Evolutionary conservation across 2,329 filamentous ascomycete genomes (phyloP).

Genomic region (Phyllosticta citriasiana): DNA sequence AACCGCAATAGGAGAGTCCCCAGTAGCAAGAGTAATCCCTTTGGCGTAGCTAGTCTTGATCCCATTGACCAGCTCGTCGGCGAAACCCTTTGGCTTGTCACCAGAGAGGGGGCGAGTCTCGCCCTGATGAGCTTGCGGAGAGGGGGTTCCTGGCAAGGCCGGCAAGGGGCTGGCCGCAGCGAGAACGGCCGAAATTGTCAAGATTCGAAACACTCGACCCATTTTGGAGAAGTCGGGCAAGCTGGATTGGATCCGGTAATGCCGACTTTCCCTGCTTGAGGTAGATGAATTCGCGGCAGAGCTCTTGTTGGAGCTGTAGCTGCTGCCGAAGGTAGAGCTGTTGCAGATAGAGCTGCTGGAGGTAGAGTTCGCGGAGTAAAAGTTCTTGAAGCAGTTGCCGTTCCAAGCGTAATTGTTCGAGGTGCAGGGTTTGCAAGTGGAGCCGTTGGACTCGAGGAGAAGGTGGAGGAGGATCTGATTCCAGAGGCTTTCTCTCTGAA

Average conservation of each 20-base stretch:
- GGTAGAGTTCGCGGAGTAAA: neutral
- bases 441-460: neutral
- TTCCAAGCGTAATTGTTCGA: neutral
- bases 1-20: neutral
- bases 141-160: neutral
- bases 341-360: neutral
- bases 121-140: neutral
- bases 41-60: neutral
- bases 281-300: neutral
- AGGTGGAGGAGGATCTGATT: neutral
- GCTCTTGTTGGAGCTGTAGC: neutral
- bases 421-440: neutral
- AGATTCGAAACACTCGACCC: neutral
- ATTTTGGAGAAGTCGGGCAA: neutral
- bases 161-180: neutral
- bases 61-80: neutral
- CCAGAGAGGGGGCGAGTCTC: neutral
- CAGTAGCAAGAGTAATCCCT: neutral
- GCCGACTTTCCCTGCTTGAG: neutral
- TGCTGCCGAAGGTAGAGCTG: neutral
- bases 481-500: neutral
- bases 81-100: neutral
- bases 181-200: neutral
- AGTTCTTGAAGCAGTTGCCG: neutral
- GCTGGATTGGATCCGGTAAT: neutral